Evolutionary conservation across 176 grass and related monocot species (phyloP).

Genomic region (Carex myosuroides): DNA sequence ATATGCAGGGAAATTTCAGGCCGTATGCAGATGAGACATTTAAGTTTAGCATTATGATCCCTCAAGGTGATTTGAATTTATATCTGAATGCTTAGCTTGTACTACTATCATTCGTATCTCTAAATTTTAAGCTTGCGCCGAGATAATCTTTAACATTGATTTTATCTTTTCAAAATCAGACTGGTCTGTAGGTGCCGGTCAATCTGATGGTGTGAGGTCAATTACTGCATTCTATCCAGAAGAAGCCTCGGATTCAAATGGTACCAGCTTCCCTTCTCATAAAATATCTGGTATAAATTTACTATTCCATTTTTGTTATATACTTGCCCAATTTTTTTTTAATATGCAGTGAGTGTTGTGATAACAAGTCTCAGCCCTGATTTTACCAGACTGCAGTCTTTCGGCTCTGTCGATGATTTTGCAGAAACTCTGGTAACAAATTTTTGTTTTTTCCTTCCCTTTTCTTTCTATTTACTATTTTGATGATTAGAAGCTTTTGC

Average conservation of each 20-base stretch:
- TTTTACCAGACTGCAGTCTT: constrained; percentile 90
- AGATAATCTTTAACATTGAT: background rate
- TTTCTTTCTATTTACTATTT: background rate
- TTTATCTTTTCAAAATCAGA: constrained; percentile 30
- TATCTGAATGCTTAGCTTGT: background rate
- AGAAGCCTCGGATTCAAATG: constrained; percentile 51
- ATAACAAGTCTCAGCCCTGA: constrained; percentile 90
- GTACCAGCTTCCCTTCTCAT: constrained; percentile 16
- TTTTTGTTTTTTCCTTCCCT: background rate
- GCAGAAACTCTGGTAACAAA: constrained; percentile 65
- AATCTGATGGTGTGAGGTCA: constrained; percentile 53
- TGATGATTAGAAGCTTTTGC: background rate
- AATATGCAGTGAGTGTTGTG: constrained; percentile 65
- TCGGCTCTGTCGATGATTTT: constrained; percentile 78
- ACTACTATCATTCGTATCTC: background rate
- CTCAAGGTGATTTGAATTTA: constrained; percentile 37
- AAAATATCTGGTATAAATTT: background rate
- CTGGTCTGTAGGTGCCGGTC: constrained; percentile 58
- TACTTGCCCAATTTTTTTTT: background rate
- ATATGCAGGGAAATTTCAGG: constrained; percentile 45
- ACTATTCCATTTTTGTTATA: background rate
- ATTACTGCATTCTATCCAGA: constrained; percentile 83
- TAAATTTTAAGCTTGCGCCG: background rate
- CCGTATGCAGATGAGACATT: constrained; percentile 62
- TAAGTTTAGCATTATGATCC: constrained; percentile 65